Conservation (phyloP, 352 stramenopile species). For the Globisporangium camurandrum region DNA sequence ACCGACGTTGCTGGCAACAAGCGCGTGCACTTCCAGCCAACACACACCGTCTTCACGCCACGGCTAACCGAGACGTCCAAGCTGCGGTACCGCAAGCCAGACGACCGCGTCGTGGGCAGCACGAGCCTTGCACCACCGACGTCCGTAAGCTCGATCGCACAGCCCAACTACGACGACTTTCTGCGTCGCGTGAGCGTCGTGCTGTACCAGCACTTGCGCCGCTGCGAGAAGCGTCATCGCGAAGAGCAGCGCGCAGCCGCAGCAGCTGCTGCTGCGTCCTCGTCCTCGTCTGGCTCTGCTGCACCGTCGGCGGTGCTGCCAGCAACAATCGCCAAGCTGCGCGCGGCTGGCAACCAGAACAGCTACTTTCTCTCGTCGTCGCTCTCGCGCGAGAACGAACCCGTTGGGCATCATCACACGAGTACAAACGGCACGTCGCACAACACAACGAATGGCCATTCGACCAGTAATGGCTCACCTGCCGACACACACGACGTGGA, state of each 20-base stretch:
- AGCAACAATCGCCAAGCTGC: not conserved
- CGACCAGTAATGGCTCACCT: too few relatives aligned
- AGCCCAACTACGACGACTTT: constrained; percentile 90
- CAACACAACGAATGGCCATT: too few relatives aligned
- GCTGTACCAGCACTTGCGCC: constrained; percentile 84
- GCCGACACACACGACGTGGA: too few relatives aligned
- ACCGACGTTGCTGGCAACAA: too few relatives aligned
- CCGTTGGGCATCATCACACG: too few relatives aligned
- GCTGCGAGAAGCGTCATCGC: constrained; percentile 73
- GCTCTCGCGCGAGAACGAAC: constrained; percentile 6
- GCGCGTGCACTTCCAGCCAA: constrained; percentile 80
- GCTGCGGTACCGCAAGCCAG: constrained; percentile 75
- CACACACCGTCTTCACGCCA: constrained; percentile 80
- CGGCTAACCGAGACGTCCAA: constrained; percentile 53
- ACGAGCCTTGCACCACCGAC: constrained; percentile 58
- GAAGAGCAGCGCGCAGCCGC: constrained; percentile 41
- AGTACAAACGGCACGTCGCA: too few relatives aligned
- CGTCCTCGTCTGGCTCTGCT: not conserved
- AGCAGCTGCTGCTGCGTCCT: not conserved
- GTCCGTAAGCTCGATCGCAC: constrained; percentile 72
- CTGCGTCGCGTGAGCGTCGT: constrained; percentile 84
- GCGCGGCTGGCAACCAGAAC: constrained; percentile 9
- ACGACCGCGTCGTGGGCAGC: constrained; percentile 58
- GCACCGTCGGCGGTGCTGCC: not conserved
- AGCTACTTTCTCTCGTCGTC: constrained; percentile 8